Percentiles rank a stretch among this genome's conserved stretches.
Evolutionary conservation across 805 yeast species (phyloP).

Genomic region (Lipomyces orientalis): DNA sequence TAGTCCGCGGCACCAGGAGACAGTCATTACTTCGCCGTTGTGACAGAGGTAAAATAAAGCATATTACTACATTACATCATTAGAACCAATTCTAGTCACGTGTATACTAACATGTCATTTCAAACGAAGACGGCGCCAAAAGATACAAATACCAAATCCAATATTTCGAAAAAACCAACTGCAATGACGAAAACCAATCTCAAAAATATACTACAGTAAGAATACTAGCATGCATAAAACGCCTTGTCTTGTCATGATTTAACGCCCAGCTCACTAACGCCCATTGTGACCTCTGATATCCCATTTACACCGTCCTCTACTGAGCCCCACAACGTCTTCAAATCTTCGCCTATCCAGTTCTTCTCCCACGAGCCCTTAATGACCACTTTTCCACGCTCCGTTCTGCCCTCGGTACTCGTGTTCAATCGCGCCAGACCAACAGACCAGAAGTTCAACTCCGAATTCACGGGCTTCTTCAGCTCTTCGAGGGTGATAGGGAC

Average conservation of each 20-base stretch:
- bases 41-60: neutral
- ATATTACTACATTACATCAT: neutral
- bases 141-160: neutral
- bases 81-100: neutral
- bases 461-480: conserved; percentile 33
- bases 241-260: neutral
- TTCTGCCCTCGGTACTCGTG: conserved; percentile 16
- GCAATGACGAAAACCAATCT: neutral
- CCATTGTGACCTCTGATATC: conserved; percentile 4
- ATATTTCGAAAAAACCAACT: neutral
- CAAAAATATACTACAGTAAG: neutral
- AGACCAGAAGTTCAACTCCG: conserved; percentile 39
- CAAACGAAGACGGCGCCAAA: neutral
- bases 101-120: neutral
- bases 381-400: conserved; percentile 19
- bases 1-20: no score
- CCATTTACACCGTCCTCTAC: neutral
- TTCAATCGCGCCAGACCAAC: conserved; percentile 19
- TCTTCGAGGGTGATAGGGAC: conserved; percentile 47
- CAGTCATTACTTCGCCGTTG: no score
- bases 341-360: conserved; percentile 7
- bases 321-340: conserved; percentile 14
- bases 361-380: conserved; percentile 7
- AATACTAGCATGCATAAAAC: neutral
- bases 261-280: conserved; percentile 5